Conservation (phyloP, 2,329 filamentous ascomycete species). For the Trichoderma sp. region DNA sequence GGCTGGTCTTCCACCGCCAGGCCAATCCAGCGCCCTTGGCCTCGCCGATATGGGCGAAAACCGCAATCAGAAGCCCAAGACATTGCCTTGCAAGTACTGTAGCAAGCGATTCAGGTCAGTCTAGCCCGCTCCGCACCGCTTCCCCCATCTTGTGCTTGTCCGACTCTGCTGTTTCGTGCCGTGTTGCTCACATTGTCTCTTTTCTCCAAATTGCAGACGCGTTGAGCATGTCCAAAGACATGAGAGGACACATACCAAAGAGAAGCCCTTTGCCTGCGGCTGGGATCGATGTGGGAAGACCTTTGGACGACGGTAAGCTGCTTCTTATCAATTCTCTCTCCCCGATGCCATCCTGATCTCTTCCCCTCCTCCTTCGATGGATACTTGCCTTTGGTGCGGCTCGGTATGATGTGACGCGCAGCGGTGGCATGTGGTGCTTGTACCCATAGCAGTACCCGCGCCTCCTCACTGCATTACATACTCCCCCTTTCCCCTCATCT, state of each 20-base stretch:
- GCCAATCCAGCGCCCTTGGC: slow-evolving; percentile 33
- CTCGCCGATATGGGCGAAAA: slow-evolving; percentile 54
- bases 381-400: slow-evolving; percentile 10
- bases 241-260: slow-evolving; percentile 67
- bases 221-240: slow-evolving; percentile 68
- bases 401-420: slow-evolving; percentile 17
- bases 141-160: neutral
- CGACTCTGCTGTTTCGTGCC: slow-evolving; percentile 13
- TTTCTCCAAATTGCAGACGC: slow-evolving; percentile 48
- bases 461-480: slow-evolving; percentile 27
- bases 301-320: slow-evolving; percentile 63
- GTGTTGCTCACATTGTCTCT: slow-evolving; percentile 32
- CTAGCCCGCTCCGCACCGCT: slow-evolving; percentile 28
- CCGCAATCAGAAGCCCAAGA: slow-evolving; percentile 64
- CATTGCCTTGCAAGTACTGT: slow-evolving; percentile 65
- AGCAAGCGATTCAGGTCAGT: slow-evolving; percentile 65
- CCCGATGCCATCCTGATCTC: neutral
- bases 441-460: slow-evolving; percentile 21
- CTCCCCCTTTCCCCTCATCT: slow-evolving; percentile 20
- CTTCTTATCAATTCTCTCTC: slow-evolving; percentile 5
- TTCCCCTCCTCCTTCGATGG: neutral
- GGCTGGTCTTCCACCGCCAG: slow-evolving; percentile 39
- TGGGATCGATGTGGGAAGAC: slow-evolving; percentile 65
- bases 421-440: slow-evolving; percentile 14
- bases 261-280: slow-evolving; percentile 64